Conservation (phyloP, 129 eudicot species). For the Smallanthus sonchifolius region DNA sequence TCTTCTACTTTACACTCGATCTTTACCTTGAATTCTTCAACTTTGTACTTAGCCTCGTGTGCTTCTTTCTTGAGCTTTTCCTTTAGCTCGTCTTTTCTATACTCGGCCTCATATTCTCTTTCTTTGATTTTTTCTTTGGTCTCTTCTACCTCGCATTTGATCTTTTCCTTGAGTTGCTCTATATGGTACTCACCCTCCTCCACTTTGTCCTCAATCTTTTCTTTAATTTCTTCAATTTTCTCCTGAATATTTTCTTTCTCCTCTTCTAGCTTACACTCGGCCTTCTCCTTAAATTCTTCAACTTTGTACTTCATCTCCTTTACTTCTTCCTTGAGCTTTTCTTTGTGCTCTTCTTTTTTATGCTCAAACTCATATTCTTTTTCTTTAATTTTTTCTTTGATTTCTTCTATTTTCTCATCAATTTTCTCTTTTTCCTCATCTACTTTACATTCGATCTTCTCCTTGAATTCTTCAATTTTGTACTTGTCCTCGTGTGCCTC, state of each 20-base stretch:
- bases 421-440: constrained; percentile 12
- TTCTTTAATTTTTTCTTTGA: no score
- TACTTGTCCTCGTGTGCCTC: constrained; percentile 15
- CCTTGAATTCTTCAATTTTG: constrained; percentile 10
- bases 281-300: no score
- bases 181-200: no score
- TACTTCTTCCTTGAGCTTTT: no score
- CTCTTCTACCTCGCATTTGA: constrained; percentile 5
- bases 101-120: constrained; percentile 12
- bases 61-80: constrained; percentile 18
- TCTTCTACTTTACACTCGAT: no score
- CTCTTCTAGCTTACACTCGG: no score
- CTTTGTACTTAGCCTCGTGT: constrained; percentile 14
- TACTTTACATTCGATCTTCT: not conserved
- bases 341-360: no score
- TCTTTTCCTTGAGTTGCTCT: no score
- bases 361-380: no score
- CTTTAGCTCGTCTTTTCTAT: constrained; percentile 15
- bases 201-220: constrained; percentile 1
- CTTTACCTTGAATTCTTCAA: no score
- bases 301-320: no score
- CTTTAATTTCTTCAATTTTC: not conserved
- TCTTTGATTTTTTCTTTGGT: constrained; percentile 18
- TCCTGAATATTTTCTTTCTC: not conserved
- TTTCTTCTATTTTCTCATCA: no score